Conservation (phyloP, 1,139 yeast genomes). For the Zygosaccharomyces pseudobailii region DNA sequence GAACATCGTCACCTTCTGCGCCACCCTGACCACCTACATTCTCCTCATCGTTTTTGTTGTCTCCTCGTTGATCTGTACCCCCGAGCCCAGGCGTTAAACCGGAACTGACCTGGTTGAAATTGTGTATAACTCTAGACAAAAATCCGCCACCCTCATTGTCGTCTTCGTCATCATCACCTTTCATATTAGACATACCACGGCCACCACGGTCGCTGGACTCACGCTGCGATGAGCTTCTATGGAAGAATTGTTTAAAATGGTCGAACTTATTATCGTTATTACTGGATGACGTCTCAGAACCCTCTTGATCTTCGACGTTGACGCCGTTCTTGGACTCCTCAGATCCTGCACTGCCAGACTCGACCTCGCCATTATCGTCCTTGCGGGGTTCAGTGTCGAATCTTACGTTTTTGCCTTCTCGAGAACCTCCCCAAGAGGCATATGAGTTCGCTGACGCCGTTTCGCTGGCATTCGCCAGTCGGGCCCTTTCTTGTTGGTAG, state of each 20-base stretch:
- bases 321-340: not conserved
- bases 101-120: slow-evolving; percentile 25
- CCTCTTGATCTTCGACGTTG: slow-evolving; percentile 5
- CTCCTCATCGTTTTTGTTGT: slow-evolving; percentile 14
- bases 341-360: slow-evolving; percentile 18
- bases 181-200: slow-evolving; percentile 15
- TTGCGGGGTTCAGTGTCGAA: slow-evolving; percentile 6
- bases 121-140: slow-evolving; percentile 27
- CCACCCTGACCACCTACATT: slow-evolving; percentile 16
- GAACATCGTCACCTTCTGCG: slow-evolving; percentile 16
- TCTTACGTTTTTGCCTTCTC: slow-evolving; percentile 14
- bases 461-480: slow-evolving; percentile 5
- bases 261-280: slow-evolving; percentile 18
- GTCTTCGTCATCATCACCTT: slow-evolving; percentile 19
- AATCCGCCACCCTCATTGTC: slow-evolving; percentile 23
- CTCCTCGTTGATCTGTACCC: slow-evolving; percentile 11
- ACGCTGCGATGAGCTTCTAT: slow-evolving; percentile 15
- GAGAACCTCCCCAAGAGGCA: slow-evolving; percentile 2
- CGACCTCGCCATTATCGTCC: slow-evolving; percentile 2
- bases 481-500: slow-evolving; percentile 5
- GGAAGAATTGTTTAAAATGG: slow-evolving; percentile 27
- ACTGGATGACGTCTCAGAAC: slow-evolving; percentile 10
- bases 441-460: slow-evolving; percentile 3
- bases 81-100: slow-evolving; percentile 34
- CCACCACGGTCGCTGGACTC: slow-evolving; percentile 15